phyloP scores from a whole-genome alignment of 2,329 filamentous ascomycete species.

The Aspergillus fumigatiaffinis region DNA sequence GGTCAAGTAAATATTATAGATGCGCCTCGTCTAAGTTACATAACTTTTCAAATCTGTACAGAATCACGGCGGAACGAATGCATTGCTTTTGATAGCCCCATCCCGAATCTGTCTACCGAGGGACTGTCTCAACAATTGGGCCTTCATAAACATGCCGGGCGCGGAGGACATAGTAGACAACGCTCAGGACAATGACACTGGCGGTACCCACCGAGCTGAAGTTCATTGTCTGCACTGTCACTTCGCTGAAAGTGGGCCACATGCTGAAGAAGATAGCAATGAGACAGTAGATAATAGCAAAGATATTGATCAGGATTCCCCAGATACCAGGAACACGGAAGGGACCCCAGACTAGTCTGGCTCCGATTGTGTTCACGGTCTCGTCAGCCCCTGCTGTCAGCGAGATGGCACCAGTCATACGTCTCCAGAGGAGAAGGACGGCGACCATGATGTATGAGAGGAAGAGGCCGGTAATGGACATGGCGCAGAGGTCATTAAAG shows the following conservation, averaged over 20 bases:
- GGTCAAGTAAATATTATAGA: not conserved
- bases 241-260: slow-evolving; percentile 38
- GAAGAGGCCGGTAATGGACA: slow-evolving; percentile 44
- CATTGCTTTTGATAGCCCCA: not conserved
- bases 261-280: slow-evolving; percentile 46
- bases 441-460: slow-evolving; percentile 49
- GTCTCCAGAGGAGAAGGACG: slow-evolving; percentile 40
- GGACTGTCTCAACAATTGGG: slow-evolving; percentile 21
- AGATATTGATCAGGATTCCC: slow-evolving; percentile 43
- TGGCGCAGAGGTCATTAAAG: slow-evolving; percentile 48
- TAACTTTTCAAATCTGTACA: not conserved
- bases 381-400: slow-evolving; percentile 28
- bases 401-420: slow-evolving; percentile 30
- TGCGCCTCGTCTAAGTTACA: not conserved
- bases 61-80: not conserved
- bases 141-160: slow-evolving; percentile 33
- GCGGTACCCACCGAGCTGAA: slow-evolving; percentile 42
- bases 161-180: slow-evolving; percentile 38
- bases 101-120: not conserved
- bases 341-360: slow-evolving; percentile 19
- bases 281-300: slow-evolving; percentile 40
- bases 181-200: slow-evolving; percentile 37
- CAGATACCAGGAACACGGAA: slow-evolving; percentile 36
- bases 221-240: slow-evolving; percentile 46
- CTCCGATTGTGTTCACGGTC: slow-evolving; percentile 13